A percentile compares a stretch with the other conserved stretches of the same genome.
Evolutionary conservation across 169 alveolate genomes (phyloP).

Genomic region (Plasmodium inui): DNA sequence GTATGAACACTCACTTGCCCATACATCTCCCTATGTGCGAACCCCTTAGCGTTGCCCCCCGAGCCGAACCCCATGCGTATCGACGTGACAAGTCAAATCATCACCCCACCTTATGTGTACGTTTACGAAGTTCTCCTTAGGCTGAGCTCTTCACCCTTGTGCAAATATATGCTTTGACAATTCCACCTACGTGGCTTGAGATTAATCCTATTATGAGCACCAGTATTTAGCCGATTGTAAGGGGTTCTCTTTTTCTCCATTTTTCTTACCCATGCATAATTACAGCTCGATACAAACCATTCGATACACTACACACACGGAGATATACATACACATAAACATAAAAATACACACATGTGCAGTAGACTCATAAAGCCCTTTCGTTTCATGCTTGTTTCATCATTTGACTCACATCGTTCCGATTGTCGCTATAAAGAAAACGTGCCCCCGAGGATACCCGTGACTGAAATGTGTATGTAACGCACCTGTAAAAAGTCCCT

Average conservation of each 20-base stretch:
- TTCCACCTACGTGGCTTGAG: neutral
- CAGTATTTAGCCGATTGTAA: neutral
- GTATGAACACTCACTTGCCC: neutral
- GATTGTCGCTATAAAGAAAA: neutral
- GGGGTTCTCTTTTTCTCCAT: neutral
- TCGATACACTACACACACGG: neutral
- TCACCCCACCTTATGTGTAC: neutral
- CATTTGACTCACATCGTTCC: neutral
- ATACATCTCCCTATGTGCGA: neutral
- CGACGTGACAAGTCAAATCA: neutral
- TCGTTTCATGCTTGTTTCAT: neutral
- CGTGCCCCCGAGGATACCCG: neutral
- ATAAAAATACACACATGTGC: neutral
- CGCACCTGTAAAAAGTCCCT: no score
- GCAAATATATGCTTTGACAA: neutral
- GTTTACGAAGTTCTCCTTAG: neutral
- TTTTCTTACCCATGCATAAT: neutral
- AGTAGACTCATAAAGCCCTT: neutral
- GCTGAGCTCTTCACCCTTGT: neutral
- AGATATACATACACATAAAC: no score
- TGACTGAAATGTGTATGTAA: neutral
- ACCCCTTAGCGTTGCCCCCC: neutral
- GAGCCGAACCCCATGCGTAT: neutral
- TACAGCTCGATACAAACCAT: neutral
- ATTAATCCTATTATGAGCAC: neutral